Percentiles rank a stretch among this genome's conserved stretches.
Conservation (phyloP, 1,284 basidiomycete species). For the Ustilago lituana region DNA sequence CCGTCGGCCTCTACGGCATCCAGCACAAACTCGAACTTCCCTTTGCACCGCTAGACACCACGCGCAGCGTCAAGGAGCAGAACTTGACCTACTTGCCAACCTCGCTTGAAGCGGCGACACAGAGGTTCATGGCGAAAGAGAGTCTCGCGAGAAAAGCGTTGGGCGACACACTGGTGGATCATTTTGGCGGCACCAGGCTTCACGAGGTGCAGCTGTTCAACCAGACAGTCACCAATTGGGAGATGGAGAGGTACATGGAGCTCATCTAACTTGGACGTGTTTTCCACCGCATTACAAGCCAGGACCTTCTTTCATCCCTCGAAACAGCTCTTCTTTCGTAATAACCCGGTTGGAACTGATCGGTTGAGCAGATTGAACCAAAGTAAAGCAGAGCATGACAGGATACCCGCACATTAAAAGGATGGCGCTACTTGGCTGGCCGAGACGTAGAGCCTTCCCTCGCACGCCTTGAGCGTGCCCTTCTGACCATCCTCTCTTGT, state of each 20-base stretch:
- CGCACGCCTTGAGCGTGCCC: slow-evolving; percentile 22
- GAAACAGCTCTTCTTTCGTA: too few species aligned
- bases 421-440: slow-evolving; percentile 10
- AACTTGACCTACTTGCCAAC: slow-evolving; percentile 71
- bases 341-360: too few species aligned
- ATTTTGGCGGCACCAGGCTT: slow-evolving; percentile 88
- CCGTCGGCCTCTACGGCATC: slow-evolving; percentile 86
- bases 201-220: slow-evolving; percentile 88
- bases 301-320: too few species aligned
- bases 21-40: slow-evolving; percentile 78
- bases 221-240: slow-evolving; percentile 90
- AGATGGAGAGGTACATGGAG: slow-evolving; percentile 74
- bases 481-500: slow-evolving; percentile 19
- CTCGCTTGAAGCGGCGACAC: slow-evolving; percentile 81
- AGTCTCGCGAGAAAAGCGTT: slow-evolving; percentile 87
- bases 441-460: slow-evolving; percentile 41
- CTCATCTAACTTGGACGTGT: slow-evolving; percentile 35
- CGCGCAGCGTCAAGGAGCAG: slow-evolving; percentile 17
- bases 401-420: too few species aligned
- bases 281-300: too few species aligned
- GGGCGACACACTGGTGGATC: slow-evolving; percentile 89
- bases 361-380: too few species aligned
- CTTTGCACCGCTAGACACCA: slow-evolving; percentile 75
- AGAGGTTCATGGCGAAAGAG: slow-evolving; percentile 78
- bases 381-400: too few species aligned